These are phyloP conservation scores for Plasmodium cynomolgi DNA, from an alignment of 169 alveolate species.

Conservation along the genomic window DNA sequence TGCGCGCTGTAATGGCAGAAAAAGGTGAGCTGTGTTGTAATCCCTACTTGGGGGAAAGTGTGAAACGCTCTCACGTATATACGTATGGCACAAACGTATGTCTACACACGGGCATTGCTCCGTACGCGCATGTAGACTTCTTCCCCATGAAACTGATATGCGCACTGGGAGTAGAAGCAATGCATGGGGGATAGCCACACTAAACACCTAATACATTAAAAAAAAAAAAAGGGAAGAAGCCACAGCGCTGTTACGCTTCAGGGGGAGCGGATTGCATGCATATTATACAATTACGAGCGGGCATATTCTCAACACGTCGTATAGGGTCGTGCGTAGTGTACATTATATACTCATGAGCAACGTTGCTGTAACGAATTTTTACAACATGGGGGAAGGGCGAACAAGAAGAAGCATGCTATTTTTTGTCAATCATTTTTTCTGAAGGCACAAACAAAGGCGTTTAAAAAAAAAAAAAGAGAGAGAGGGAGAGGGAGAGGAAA, in stretches of 20 bases:
- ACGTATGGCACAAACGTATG: neutral
- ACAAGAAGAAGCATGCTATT: neutral
- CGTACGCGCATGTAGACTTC: neutral
- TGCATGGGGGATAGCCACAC: neutral
- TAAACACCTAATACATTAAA: neutral
- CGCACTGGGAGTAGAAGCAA: neutral
- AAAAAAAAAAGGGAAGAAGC: neutral
- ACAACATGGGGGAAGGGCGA: neutral
- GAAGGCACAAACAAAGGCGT: neutral
- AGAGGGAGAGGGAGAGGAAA: neutral
- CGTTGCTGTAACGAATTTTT: neutral
- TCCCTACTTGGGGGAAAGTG: neutral
- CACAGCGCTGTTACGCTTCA: neutral
- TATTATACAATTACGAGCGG: neutral
- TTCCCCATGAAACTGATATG: neutral
- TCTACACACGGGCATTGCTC: neutral
- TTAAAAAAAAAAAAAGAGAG: neutral
- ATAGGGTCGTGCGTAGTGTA: neutral
- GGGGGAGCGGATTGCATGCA: neutral
- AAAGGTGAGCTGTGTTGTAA: neutral
- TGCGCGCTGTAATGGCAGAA: neutral
- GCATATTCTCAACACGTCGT: neutral
- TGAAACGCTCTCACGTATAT: neutral
- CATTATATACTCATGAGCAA: neutral
- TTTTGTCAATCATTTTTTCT: neutral